Percentiles rank a stretch among this genome's conserved stretches.
Evolutionary conservation across 306 rosid genomes (phyloP).

Genomic region (Prunus davidiana): DNA sequence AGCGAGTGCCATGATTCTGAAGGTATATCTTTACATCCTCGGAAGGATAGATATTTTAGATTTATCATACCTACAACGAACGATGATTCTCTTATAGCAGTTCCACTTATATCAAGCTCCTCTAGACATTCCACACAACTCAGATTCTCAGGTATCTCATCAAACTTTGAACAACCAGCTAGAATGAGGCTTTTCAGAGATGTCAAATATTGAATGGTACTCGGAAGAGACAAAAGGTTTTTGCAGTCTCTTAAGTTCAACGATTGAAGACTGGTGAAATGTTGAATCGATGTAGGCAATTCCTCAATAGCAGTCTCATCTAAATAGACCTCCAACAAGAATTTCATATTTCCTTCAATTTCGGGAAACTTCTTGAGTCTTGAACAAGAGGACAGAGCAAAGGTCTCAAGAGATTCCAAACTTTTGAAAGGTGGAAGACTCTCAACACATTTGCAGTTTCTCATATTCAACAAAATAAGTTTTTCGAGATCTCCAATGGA

Average conservation of each 20-base stretch:
- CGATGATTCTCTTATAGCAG: slow-evolving; percentile 13
- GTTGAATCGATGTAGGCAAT: slow-evolving; percentile 7
- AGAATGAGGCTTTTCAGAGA: slow-evolving; percentile 16
- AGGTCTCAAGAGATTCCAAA: slow-evolving; percentile 7
- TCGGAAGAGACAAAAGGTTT: slow-evolving; percentile 13
- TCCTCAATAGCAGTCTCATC: slow-evolving; percentile 15
- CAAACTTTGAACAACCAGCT: slow-evolving; percentile 14
- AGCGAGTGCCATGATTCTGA: slow-evolving; percentile 12
- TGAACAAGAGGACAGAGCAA: slow-evolving; percentile 17
- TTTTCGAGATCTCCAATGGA: slow-evolving; percentile 13
- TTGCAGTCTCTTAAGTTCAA: slow-evolving; percentile 15
- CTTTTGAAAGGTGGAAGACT: neutral
- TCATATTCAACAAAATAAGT: slow-evolving; percentile 19
- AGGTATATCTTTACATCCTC: neutral
- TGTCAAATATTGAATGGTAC: slow-evolving; percentile 3
- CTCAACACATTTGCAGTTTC: slow-evolving; percentile 13
- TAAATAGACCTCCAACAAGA: slow-evolving; percentile 15
- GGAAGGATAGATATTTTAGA: neutral
- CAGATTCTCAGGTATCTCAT: slow-evolving; percentile 13
- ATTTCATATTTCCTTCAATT: slow-evolving; percentile 17
- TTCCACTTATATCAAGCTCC: slow-evolving; percentile 25
- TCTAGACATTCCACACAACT: slow-evolving; percentile 11
- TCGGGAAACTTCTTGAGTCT: slow-evolving; percentile 15
- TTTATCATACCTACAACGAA: slow-evolving; percentile 8
- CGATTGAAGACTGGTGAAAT: slow-evolving; percentile 2